Evolutionary conservation across 2,329 filamentous ascomycete species (phyloP).

Genomic region (Canariomyces notabilis): DNA sequence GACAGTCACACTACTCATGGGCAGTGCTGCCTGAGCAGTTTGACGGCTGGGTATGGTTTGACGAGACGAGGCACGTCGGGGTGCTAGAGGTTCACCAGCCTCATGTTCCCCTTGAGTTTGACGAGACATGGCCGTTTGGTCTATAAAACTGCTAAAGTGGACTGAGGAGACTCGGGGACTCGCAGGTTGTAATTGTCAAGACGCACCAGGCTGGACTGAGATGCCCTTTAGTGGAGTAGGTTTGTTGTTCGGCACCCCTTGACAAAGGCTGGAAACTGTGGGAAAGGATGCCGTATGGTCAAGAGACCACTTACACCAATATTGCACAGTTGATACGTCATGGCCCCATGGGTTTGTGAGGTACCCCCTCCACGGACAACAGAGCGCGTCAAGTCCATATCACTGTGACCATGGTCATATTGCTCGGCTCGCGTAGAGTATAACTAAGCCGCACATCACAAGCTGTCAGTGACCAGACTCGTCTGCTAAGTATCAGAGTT

Average conservation of each 20-base stretch:
- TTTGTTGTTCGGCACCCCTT: too few species aligned
- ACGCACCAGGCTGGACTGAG: too few species aligned
- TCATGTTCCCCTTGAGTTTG: constrained; percentile 35
- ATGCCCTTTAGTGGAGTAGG: too few species aligned
- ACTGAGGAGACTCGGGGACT: too few species aligned
- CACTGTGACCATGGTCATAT: background rate
- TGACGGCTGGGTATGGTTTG: constrained; percentile 47
- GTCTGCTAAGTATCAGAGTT: too few species aligned
- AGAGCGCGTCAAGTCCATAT: background rate
- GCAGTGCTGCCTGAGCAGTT: constrained; percentile 44
- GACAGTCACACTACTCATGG: constrained; percentile 44
- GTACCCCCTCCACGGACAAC: background rate
- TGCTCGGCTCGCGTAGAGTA: too few species aligned
- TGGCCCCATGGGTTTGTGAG: background rate
- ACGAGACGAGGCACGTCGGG: constrained; percentile 39
- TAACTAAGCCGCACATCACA: too few species aligned
- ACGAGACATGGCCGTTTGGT: constrained; percentile 50
- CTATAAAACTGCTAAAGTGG: constrained; percentile 26
- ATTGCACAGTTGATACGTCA: constrained; percentile 13
- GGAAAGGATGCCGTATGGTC: background rate
- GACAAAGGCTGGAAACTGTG: too few species aligned
- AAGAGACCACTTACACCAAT: background rate
- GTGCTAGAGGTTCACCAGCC: constrained; percentile 43
- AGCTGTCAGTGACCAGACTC: too few species aligned
- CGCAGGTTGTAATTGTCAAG: too few species aligned